Evolutionary conservation across 345 rosid genomes (phyloP), one percentile per base, ranked within the genome.

Genomic region (Euphorbia lathyris): DNA sequence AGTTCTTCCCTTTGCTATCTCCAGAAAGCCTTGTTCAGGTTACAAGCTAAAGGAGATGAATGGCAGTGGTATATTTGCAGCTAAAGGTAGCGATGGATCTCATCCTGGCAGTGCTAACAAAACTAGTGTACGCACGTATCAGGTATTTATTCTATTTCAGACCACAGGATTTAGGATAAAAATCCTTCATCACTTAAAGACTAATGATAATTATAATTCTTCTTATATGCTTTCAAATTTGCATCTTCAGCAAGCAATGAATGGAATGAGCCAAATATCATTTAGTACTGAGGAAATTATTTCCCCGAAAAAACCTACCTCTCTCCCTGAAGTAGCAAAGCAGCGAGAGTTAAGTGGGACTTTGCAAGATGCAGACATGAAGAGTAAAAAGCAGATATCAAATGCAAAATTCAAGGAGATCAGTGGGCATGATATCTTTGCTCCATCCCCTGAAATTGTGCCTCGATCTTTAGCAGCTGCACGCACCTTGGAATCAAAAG

Each of bases 401-500:
- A 42, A 74, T 63, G 78, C 78, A 25, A 74, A 74, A 56, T 68
- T 52, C 57, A 74, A 74, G 69, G 78, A 74, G 72, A 74, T 74
- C 25, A 74, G 78, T 43, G 78, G 78, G 6, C 73, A 74, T 56
- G 78, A 74, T 34, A 74, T 74, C 78, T 74, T 74, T 74, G 78
- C 73, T 27, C 78, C 78, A 53, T n/a, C 73, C 16, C 50, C 72
- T 30, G 73, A 74, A 63, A 62, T 63, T 62, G 19, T 51, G 1
- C 69, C 78, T 40, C 73, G 69, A 55, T 63, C 78, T 1, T 36
- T 73, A 47, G 73, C 68, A 52, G 84, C 87, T 70, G 74, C 74
- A 23, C 86, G 81, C 25, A 74, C 80, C 13, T 64, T 70, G 67
- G 93, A 85, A 79, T 77, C 89, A 34, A 86, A 79, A 79, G 87